phyloP scores from a whole-genome alignment of 192 early-diverging fungal species.

The Coemansia sp. region DNA sequence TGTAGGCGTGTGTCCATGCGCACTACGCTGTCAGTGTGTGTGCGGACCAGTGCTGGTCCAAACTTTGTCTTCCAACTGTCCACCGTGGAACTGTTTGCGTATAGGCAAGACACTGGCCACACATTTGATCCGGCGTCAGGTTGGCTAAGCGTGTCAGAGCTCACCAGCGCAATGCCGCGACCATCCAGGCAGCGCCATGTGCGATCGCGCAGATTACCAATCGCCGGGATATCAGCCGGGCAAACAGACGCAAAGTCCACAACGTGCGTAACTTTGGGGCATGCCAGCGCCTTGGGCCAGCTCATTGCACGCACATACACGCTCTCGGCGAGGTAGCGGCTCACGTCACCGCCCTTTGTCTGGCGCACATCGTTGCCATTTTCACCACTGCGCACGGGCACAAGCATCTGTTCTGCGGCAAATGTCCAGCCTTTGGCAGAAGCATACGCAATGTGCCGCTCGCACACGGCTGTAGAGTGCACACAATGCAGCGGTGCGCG shows the following conservation, averaged over 20 bases:
- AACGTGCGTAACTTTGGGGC: slow-evolving; percentile 60
- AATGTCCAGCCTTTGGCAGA: slow-evolving; percentile 63
- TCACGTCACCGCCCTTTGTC: neutral
- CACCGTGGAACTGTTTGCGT: neutral
- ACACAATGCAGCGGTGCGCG: slow-evolving; percentile 73
- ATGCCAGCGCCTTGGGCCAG: slow-evolving; percentile 23
- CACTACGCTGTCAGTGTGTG: slow-evolving; percentile 57
- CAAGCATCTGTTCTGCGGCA: slow-evolving; percentile 56
- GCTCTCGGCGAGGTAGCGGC: slow-evolving; percentile 13
- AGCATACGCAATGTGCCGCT: slow-evolving; percentile 66
- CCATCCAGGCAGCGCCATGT: slow-evolving; percentile 85
- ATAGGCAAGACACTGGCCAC: neutral
- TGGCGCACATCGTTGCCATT: slow-evolving; percentile 47
- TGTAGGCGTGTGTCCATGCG: slow-evolving; percentile 84
- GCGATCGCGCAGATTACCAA: slow-evolving; percentile 22
- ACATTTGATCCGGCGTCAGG: too few species aligned
- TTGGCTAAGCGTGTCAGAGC: neutral
- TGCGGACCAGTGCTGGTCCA: slow-evolving; percentile 70
- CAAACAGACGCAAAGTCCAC: slow-evolving; percentile 74
- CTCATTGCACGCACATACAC: slow-evolving; percentile 23
- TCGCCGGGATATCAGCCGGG: slow-evolving; percentile 72
- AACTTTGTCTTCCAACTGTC: slow-evolving; percentile 79
- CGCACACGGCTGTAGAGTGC: slow-evolving; percentile 63
- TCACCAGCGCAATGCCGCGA: slow-evolving; percentile 61
- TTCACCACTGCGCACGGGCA: slow-evolving; percentile 73